A percentile compares a stretch with the other conserved stretches of the same genome.
phyloP scores from a whole-genome alignment of 495 filamentous ascomycete species.

The Aspergillus leporis region DNA sequence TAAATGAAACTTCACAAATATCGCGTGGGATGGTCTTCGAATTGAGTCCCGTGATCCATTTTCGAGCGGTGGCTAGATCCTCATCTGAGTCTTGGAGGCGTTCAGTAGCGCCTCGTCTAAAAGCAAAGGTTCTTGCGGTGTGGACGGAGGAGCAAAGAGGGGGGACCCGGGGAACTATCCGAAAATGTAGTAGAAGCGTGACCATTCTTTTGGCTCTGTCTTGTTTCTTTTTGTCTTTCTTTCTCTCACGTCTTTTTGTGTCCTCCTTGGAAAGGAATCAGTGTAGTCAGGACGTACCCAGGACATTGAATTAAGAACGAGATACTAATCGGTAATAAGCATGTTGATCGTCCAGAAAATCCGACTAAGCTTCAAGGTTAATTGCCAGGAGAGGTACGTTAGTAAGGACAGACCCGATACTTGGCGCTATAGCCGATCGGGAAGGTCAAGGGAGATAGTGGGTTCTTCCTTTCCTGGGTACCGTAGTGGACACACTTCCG shows the following conservation, averaged over 20 bases:
- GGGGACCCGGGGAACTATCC: slow-evolving; percentile 7
- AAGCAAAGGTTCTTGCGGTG: slow-evolving; percentile 24
- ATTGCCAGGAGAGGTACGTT: not conserved
- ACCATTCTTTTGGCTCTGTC: slow-evolving; percentile 5
- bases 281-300: not conserved
- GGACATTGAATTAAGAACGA: slow-evolving; percentile 23
- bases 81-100: slow-evolving; percentile 41
- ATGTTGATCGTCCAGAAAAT: slow-evolving; percentile 19
- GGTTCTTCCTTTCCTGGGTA: not conserved
- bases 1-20: slow-evolving; percentile 67
- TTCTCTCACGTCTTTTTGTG: not conserved
- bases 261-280: not conserved
- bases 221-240: not conserved
- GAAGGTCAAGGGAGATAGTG: not conserved
- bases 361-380: slow-evolving; percentile 9
- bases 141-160: slow-evolving; percentile 11
- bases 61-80: slow-evolving; percentile 67
- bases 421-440: slow-evolving; percentile 3
- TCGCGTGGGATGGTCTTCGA: slow-evolving; percentile 63
- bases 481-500: not conserved
- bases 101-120: slow-evolving; percentile 19
- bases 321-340: slow-evolving; percentile 18
- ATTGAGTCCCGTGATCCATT: slow-evolving; percentile 71
- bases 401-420: not conserved
- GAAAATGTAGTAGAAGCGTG: not conserved